Percentiles rank a stretch among this genome's conserved stretches.
Conservation (phyloP, 305 asterid genomes). For the Fraxinus paxiana region DNA sequence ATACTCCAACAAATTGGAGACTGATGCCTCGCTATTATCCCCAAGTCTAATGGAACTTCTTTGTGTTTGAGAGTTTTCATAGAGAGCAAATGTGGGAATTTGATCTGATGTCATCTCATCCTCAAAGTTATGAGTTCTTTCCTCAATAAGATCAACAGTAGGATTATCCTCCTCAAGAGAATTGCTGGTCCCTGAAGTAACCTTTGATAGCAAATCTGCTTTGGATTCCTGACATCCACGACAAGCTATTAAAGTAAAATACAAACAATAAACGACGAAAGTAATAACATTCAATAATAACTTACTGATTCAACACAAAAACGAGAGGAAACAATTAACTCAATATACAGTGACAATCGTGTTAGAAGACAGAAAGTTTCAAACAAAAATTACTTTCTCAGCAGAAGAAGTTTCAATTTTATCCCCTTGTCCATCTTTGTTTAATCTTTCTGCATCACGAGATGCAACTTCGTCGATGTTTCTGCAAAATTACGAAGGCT, state of each 20-base stretch:
- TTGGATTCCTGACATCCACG: conserved; percentile 49
- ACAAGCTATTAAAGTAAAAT: conserved; percentile 23
- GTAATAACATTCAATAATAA: not conserved
- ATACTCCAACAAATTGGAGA: conserved; percentile 33
- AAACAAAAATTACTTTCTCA: conserved; percentile 46
- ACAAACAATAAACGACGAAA: not conserved
- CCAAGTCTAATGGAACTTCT: conserved; percentile 34
- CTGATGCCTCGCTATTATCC: conserved; percentile 42
- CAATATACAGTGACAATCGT: conserved; percentile 11
- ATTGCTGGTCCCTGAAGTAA: conserved; percentile 39
- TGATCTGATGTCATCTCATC: conserved; percentile 59
- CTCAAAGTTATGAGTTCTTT: conserved; percentile 37
- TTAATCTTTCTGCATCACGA: conserved; percentile 40
- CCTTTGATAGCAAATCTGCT: conserved; percentile 40
- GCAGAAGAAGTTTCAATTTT: conserved; percentile 43
- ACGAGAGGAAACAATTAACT: conserved; percentile 12
- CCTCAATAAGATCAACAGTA: conserved; percentile 40
- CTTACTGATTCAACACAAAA: conserved; percentile 2
- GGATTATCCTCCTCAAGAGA: conserved; percentile 40
- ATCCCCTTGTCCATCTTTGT: conserved; percentile 45
- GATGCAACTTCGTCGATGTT: conserved; percentile 75
- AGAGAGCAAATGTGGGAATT: conserved; percentile 69
- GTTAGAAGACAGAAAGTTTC: conserved; percentile 19
- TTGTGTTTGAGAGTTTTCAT: conserved; percentile 46
- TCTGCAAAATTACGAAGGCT: conserved; percentile 44